These are phyloP conservation scores for Biscogniauxia marginata DNA, from an alignment of 2,329 filamentous ascomycete genomes.

Conservation along the genomic window DNA sequence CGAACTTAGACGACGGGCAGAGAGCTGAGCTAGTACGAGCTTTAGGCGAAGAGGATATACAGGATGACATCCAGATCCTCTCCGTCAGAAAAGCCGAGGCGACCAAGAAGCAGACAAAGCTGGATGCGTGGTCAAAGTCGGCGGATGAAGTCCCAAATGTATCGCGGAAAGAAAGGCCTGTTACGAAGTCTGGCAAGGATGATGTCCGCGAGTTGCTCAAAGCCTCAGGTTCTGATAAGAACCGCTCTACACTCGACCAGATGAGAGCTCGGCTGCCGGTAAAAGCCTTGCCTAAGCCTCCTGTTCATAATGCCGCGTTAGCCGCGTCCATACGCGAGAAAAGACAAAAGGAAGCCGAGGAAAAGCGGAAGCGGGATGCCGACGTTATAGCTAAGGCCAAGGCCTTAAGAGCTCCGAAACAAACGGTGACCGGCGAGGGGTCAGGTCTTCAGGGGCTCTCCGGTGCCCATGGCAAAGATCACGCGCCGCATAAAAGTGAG, in stretches of 20 bases:
- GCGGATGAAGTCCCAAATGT: slow-evolving; percentile 33
- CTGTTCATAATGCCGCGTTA: slow-evolving; percentile 43
- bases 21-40: slow-evolving; percentile 76
- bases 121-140: slow-evolving; percentile 63
- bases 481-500: slow-evolving; percentile 70
- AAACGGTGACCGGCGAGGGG: slow-evolving; percentile 69
- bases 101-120: slow-evolving; percentile 55
- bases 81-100: slow-evolving; percentile 38
- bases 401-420: slow-evolving; percentile 51
- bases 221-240: slow-evolving; percentile 44
- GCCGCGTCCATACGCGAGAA: slow-evolving; percentile 66
- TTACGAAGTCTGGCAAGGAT: slow-evolving; percentile 42
- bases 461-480: slow-evolving; percentile 74
- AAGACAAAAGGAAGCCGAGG: slow-evolving; percentile 72
- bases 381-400: slow-evolving; percentile 70
- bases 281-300: slow-evolving; percentile 34
- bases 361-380: slow-evolving; percentile 69
- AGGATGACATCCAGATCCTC: slow-evolving; percentile 48
- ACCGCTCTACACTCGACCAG: slow-evolving; percentile 43
- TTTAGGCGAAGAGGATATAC: slow-evolving; percentile 57
- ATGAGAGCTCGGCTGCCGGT: slow-evolving; percentile 38
- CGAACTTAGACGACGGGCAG: slow-evolving; percentile 78
- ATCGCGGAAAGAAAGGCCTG: slow-evolving; percentile 15
- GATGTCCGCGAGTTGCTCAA: slow-evolving; percentile 47
- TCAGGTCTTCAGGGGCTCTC: slow-evolving; percentile 72